phyloP scores from a whole-genome alignment of 176 grass and related monocot genomes.

The Zizania latifolia region DNA sequence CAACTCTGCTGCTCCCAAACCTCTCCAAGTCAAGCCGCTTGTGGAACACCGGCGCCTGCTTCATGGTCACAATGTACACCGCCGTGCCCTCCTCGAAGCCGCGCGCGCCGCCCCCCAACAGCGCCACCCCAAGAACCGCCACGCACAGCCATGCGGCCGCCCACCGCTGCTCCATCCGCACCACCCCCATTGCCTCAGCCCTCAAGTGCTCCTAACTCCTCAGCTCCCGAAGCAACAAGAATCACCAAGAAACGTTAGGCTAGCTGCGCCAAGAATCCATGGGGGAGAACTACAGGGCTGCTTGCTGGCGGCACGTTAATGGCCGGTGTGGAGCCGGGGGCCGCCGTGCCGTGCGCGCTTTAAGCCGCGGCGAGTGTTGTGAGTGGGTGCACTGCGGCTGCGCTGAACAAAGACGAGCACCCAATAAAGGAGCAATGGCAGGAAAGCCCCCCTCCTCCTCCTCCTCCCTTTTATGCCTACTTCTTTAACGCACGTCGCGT shows the following conservation, averaged over 20 bases:
- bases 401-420: background rate
- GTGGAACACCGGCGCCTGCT: slow-evolving; percentile 57
- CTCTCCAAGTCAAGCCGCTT: slow-evolving; percentile 41
- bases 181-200: slow-evolving; percentile 22
- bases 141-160: background rate
- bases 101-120: background rate
- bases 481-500: background rate
- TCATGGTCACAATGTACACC: slow-evolving; percentile 96
- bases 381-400: slow-evolving; percentile 7
- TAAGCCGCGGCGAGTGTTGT: background rate
- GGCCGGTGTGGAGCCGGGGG: background rate
- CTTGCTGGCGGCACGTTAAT: slow-evolving; percentile 28
- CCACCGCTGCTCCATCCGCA: background rate
- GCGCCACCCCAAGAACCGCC: slow-evolving; percentile 26
- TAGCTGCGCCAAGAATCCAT: slow-evolving; percentile 30
- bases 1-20: slow-evolving; percentile 36
- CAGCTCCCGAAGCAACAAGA: background rate
- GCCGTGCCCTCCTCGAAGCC: slow-evolving; percentile 53
- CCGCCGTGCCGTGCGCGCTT: slow-evolving; percentile 3
- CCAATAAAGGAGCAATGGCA: slow-evolving; percentile 24
- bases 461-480: background rate
- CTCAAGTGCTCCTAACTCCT: background rate
- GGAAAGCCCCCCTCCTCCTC: background rate
- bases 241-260: background rate
- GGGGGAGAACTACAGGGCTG: background rate